phyloP scores from a whole-genome alignment of 2,329 filamentous ascomycete genomes.

The Seiridium unicorne region DNA sequence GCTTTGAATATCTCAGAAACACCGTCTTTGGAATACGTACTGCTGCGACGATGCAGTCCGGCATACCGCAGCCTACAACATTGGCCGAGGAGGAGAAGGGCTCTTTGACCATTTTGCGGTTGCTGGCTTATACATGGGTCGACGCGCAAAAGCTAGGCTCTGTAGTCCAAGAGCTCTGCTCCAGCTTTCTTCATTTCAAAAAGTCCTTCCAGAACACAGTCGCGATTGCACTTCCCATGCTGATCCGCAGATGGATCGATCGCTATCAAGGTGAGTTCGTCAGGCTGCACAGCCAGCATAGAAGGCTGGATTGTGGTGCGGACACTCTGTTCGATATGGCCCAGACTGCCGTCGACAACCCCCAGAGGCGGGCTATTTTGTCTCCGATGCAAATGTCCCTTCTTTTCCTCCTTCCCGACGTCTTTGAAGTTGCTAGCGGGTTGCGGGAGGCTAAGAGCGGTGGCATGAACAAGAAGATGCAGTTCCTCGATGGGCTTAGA shows the following conservation, averaged over 20 bases:
- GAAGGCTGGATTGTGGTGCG: constrained; percentile 61
- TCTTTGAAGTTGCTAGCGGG: constrained; percentile 69
- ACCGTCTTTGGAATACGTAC: constrained; percentile 51
- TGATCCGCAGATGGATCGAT: constrained; percentile 66
- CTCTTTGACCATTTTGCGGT: constrained; percentile 53
- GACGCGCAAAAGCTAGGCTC: constrained; percentile 60
- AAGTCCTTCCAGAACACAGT: constrained; percentile 63
- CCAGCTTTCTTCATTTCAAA: constrained; percentile 65
- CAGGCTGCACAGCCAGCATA: constrained; percentile 57
- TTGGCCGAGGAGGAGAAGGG: constrained; percentile 49
- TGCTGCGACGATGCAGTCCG: constrained; percentile 36
- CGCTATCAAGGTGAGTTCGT: constrained; percentile 65
- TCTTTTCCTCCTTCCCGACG: constrained; percentile 63
- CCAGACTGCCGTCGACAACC: constrained; percentile 58
- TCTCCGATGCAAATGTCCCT: constrained; percentile 63
- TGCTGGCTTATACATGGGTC: constrained; percentile 64
- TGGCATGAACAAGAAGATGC: constrained; percentile 63
- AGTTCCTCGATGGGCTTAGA: constrained; percentile 61
- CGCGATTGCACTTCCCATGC: constrained; percentile 58
- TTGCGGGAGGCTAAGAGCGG: constrained; percentile 62
- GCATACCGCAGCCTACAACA: constrained; percentile 32
- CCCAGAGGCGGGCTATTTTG: constrained; percentile 52
- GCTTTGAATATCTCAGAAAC: constrained; percentile 57
- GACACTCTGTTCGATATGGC: constrained; percentile 71
- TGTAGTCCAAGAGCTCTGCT: constrained; percentile 65